These are phyloP conservation scores for Rhododendron henanense DNA, from an alignment of 148 eudicot genomes.

Conservation along the genomic window DNA sequence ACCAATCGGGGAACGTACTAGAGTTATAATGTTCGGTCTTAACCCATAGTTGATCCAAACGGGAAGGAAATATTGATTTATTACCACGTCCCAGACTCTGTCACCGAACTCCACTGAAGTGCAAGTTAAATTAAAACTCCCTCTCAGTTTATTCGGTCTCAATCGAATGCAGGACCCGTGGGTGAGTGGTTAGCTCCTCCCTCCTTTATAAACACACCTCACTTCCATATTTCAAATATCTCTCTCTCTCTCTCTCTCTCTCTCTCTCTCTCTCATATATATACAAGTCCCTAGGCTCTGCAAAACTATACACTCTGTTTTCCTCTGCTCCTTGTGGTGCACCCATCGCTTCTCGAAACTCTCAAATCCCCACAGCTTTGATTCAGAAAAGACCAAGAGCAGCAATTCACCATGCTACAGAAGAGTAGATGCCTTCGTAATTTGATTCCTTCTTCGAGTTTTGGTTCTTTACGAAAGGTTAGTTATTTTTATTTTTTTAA, in stretches of 20 bases:
- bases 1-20: no score
- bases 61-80: no score
- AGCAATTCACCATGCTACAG: not conserved
- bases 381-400: not conserved
- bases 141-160: no score
- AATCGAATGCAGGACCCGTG: no score
- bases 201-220: not conserved
- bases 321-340: not conserved
- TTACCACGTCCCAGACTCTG: no score
- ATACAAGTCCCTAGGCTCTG: not conserved
- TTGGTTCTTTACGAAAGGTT: not conserved
- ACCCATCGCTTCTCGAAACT: not conserved
- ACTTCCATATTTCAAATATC: not conserved
- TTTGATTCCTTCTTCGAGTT: not conserved
- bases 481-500: no score
- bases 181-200: not conserved
- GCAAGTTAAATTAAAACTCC: no score
- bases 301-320: not conserved
- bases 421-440: not conserved
- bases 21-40: no score
- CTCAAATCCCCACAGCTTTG: not conserved
- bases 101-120: no score
- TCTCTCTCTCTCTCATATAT: not conserved
- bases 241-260: not conserved
- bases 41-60: no score